Base-by-base conservation (phyloP, 306 rosid genomes). In the Pueraria montana region DNA sequence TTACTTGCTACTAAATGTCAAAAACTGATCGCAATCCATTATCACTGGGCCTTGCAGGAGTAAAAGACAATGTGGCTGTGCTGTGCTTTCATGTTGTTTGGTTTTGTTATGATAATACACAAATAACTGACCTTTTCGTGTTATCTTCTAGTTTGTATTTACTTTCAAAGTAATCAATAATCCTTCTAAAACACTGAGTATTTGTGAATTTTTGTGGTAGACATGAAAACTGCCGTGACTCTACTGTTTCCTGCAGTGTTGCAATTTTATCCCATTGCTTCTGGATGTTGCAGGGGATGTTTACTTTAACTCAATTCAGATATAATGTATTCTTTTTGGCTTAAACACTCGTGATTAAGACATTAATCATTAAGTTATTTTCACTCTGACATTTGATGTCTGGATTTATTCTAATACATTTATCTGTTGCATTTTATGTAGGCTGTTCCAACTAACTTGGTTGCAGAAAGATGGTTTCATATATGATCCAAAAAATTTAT, bases 391-490 rank as follows among this genome's bases (percentile, higher is more conserved):
- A 13, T 20, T 32, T 65, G 59, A 59, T 73, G 5, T 43, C 83
- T 72, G 55, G 55, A 13, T 46, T 78, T 40, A 68, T 78, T 46
- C 76, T 84, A 12, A 84, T 70, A 45, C 49, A 59, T 27, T 62
- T 74, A 8, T 62, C 50, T 42, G 16, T 72, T 85, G 30, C 81
- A 70, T 70, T 65, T 77, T 83, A 88, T 92, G 94, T 86, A 96
- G 98, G 97, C 87, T 96, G 83, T 86, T 92, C 85, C 98, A 96
- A 87, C 87, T 93, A 87, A 87, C 90, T 63, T 93, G 98, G 98
- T 55, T 87, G 98, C 80, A 38, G 92, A 80, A 81, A 84, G 79
- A 58, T 79, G 99, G 99, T 84, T 93, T 88, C 93, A 87, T 88
- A 72, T 92, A 96, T 88, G 91, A 93, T 83, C 85, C 49, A 14